Percentiles rank a stretch among this genome's conserved stretches.
Conservation (phyloP, 192 early-diverging fungal species). For the Allomyces javanicus region DNA sequence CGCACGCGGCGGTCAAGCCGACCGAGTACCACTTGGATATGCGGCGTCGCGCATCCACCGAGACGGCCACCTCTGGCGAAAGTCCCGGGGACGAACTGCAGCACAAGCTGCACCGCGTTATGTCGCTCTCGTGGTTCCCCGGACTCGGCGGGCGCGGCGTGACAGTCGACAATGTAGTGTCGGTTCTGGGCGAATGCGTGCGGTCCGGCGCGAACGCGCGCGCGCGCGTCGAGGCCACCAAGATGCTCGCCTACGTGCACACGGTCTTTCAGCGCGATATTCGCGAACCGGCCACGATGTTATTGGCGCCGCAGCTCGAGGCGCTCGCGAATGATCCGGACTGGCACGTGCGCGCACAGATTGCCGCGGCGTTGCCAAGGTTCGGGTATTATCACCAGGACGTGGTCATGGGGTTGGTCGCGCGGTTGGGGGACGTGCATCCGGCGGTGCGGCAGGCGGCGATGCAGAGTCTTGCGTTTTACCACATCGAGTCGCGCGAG, state of each 20-base stretch:
- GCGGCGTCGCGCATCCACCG: too few species aligned
- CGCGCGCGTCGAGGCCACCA: background rate
- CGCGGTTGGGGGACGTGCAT: background rate
- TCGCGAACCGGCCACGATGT: background rate
- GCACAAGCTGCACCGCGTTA: background rate
- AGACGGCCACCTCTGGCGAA: too few species aligned
- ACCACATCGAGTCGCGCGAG: background rate
- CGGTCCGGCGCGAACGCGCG: background rate
- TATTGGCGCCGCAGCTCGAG: background rate
- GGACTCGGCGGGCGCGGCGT: background rate
- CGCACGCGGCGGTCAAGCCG: too few species aligned
- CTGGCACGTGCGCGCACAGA: background rate
- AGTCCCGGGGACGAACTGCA: too few species aligned
- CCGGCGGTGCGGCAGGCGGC: background rate
- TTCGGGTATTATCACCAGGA: background rate
- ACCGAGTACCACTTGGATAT: too few species aligned
- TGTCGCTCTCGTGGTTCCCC: background rate
- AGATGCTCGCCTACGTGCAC: background rate
- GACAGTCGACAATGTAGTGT: background rate
- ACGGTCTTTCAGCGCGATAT: background rate
- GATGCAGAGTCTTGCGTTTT: background rate
- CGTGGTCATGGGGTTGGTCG: background rate
- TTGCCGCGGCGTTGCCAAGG: background rate
- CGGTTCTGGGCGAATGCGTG: background rate
- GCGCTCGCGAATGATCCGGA: background rate